Evolutionary conservation across 2,329 filamentous ascomycete genomes (phyloP), one percentile per base, ranked within the genome.

Genomic region (Daldinia sp.): DNA sequence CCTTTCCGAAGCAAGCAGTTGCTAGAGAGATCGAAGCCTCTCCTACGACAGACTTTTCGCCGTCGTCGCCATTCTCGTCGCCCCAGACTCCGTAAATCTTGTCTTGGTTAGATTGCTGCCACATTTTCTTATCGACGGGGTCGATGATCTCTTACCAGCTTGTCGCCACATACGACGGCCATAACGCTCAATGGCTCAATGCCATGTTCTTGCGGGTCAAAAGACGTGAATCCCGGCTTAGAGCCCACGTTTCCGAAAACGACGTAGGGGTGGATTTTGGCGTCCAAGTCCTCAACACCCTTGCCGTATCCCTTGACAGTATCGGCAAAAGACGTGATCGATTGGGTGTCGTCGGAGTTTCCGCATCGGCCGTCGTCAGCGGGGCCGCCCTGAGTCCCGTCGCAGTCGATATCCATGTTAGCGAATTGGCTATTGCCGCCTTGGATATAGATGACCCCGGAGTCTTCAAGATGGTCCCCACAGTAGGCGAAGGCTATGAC

Each of bases 81-180:
- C 85, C 86, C 85, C 85, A 89, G 50, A 88, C 75, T 9, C 84
- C 85, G 69, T 88, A 88, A 65, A 81, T 77, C 81, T 83, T 50
- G 0, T 23, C 5, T 19, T n/a, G 7, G 50, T 61, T 43, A 66
- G 51, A 15, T 48, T n/a, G 3, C 27, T n/a, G n/a, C n/a, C n/a
- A n/a, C 27, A 13, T 52, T 25, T 11, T 17, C n/a, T 19, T 30
- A 9, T 6, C 8, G 8, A 15, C 2, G 15, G 13, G 10, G 4
- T 15, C n/a, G 3, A 11, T 3, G 19, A n/a, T 23, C 39, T 13
- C 67, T 67, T 71, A 79, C 78, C 68, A 83, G 71, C 64, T 82
- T 74, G 19, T 77, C 73, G n/a, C 77, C 77, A 62, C 83, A 85
- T 11, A 85, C 81, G 5, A 84, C 79, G 0, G 81, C 82, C 69